Conservation (phyloP, 2,329 filamentous ascomycete species). For the Paecilomyces niveus region DNA sequence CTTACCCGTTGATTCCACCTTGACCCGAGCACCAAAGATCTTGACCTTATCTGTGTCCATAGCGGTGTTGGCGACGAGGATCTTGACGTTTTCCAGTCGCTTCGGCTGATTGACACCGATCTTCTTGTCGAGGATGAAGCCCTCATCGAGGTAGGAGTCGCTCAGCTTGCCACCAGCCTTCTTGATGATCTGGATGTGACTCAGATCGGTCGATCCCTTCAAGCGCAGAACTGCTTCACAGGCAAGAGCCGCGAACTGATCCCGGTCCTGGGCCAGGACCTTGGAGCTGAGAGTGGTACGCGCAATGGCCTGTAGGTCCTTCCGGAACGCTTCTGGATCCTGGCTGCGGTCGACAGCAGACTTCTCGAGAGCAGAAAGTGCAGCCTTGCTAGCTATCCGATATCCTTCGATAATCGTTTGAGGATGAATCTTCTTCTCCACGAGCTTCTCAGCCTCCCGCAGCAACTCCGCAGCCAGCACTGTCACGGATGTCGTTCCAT, state of each 20-base stretch:
- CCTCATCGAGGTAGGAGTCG: slow-evolving; percentile 95
- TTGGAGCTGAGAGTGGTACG: slow-evolving; percentile 96
- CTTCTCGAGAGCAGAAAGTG: slow-evolving; percentile 74
- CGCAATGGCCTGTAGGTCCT: slow-evolving; percentile 84
- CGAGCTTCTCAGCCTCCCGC: slow-evolving; percentile 91
- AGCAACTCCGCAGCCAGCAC: slow-evolving; percentile 92
- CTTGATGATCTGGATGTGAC: slow-evolving; percentile 99
- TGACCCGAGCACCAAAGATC: slow-evolving; percentile 95
- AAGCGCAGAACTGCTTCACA: slow-evolving; percentile 86
- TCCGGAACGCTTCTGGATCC: slow-evolving; percentile 73
- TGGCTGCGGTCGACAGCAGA: slow-evolving; percentile 85
- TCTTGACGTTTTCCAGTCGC: slow-evolving; percentile 95
- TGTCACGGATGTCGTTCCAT: slow-evolving; percentile 96
- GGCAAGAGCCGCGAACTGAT: slow-evolving; percentile 84
- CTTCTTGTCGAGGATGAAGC: slow-evolving; percentile 98
- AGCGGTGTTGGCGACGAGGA: slow-evolving; percentile 91
- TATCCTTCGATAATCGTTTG: slow-evolving; percentile 99
- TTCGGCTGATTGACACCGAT: slow-evolving; percentile 99
- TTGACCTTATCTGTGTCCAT: slow-evolving; percentile 99
- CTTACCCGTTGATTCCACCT: slow-evolving; percentile 93
- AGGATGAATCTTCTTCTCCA: slow-evolving; percentile 97
- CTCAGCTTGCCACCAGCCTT: slow-evolving; percentile 96
- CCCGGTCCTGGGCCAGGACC: slow-evolving; percentile 86
- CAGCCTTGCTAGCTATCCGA: slow-evolving; percentile 89
- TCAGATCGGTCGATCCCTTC: slow-evolving; percentile 85